Evolutionary conservation across 306 rosid genomes (phyloP).

Genomic region (Trifolium fragiferum): DNA sequence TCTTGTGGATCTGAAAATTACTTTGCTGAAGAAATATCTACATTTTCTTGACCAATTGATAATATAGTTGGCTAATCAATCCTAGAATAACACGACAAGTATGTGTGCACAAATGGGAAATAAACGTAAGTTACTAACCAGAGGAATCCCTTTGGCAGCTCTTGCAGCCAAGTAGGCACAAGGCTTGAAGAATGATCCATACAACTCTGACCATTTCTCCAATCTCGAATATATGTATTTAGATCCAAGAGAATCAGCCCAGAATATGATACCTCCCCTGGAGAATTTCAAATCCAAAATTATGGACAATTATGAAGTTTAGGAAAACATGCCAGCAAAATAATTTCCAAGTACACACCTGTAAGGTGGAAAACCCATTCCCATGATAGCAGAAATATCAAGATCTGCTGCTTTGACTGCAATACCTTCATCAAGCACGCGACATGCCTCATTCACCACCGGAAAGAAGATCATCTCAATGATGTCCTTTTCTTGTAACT

Average conservation of each 20-base stretch:
- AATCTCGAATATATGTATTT: conserved; percentile 78
- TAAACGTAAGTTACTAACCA: conserved; percentile 61
- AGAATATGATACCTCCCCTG: conserved; percentile 96
- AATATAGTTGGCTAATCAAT: not conserved
- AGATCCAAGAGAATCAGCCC: conserved; percentile 97
- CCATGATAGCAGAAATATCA: conserved; percentile 83
- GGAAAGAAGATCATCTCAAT: conserved; percentile 96
- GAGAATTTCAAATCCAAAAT: conserved; percentile 39
- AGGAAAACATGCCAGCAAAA: conserved; percentile 13
- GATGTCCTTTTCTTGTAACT: conserved; percentile 78
- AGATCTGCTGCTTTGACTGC: conserved; percentile 92
- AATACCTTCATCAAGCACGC: conserved; percentile 93
- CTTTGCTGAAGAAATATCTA: not conserved
- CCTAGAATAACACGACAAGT: not conserved
- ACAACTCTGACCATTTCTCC: conserved; percentile 78
- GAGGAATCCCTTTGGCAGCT: conserved; percentile 81
- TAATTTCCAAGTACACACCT: conserved; percentile 58
- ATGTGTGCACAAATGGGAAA: conserved; percentile 19
- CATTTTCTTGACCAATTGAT: not conserved
- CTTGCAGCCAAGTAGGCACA: conserved; percentile 89
- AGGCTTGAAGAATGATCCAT: conserved; percentile 92
- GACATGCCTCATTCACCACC: conserved; percentile 96
- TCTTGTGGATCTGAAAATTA: not conserved
- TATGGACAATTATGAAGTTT: conserved; percentile 22
- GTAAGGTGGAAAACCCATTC: conserved; percentile 98